A percentile compares a stretch with the other conserved stretches of the same genome.
Evolutionary conservation across 2,329 filamentous ascomycete species (phyloP).

Genomic region (Chalaropsis thielavioides): DNA sequence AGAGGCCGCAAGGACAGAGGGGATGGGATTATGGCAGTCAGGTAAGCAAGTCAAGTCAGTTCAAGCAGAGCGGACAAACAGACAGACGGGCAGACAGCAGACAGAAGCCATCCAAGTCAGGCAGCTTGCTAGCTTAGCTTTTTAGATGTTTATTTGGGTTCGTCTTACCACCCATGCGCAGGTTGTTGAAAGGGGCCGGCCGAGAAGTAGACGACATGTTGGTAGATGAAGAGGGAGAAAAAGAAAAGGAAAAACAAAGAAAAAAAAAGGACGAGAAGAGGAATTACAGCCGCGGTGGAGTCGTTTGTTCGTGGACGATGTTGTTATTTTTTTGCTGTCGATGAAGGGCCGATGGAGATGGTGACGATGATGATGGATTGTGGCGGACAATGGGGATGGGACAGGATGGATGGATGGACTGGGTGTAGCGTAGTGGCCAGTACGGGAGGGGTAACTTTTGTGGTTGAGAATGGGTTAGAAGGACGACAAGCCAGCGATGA

Average conservation of each 20-base stretch:
- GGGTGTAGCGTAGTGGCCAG: constrained; percentile 9
- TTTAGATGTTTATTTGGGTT: constrained; percentile 13
- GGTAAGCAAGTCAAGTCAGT: neutral
- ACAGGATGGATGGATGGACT: neutral
- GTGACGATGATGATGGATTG: constrained; percentile 8
- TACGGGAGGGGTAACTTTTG: constrained; percentile 17
- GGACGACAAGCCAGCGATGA: constrained; percentile 8
- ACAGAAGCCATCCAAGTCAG: neutral
- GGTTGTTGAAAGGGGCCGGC: constrained; percentile 69
- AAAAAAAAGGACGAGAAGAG: neutral
- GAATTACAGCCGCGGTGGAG: neutral
- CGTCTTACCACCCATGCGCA: constrained; percentile 93
- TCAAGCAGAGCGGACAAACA: constrained; percentile 13
- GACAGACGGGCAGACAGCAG: neutral
- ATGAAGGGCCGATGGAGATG: constrained; percentile 1
- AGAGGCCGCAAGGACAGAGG: neutral
- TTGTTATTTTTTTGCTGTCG: neutral
- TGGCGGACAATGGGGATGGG: constrained; percentile 9
- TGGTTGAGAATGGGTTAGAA: constrained; percentile 14
- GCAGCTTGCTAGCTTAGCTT: constrained; percentile 3
- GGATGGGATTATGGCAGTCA: neutral
- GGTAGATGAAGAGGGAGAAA: neutral
- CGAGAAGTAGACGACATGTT: constrained; percentile 29
- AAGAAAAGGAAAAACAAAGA: neutral
- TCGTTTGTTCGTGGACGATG: constrained; percentile 2